phyloP scores from a whole-genome alignment of 129 eudicot genomes.

The Escallonia herrerae region DNA sequence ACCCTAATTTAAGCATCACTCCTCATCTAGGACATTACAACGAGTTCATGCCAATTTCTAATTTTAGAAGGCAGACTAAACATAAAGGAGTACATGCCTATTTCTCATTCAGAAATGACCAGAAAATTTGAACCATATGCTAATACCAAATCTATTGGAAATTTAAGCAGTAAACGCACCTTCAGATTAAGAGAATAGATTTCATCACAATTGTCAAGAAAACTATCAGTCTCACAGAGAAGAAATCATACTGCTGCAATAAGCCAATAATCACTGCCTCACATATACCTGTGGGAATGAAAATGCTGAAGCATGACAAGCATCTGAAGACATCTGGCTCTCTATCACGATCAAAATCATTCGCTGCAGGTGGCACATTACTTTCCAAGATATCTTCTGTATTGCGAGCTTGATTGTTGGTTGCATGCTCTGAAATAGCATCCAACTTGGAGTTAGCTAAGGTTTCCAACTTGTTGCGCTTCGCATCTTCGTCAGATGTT shows the following conservation, averaged over 20 bases:
- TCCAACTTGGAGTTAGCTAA: conserved; percentile 9
- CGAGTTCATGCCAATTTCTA: too few species aligned
- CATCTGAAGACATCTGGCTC: conserved; percentile 73
- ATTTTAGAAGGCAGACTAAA: too few species aligned
- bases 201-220: background rate
- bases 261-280: background rate
- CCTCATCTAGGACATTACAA: background rate
- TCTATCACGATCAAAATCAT: conserved; percentile 33
- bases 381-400: conserved; percentile 19
- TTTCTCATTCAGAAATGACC: background rate
- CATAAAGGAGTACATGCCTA: background rate
- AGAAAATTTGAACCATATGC: background rate
- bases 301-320: conserved; percentile 85
- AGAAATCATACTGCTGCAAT: background rate
- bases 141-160: background rate
- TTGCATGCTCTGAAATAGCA: conserved; percentile 12
- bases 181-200: background rate
- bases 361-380: conserved; percentile 17
- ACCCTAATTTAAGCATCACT: background rate
- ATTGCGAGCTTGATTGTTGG: conserved; percentile 18
- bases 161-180: too few species aligned
- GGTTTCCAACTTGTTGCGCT: conserved; percentile 38
- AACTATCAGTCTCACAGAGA: background rate
- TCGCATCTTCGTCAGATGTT: conserved; percentile 39
- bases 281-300: conserved; percentile 60